These are phyloP conservation scores for Daldinia childiae DNA, from an alignment of 495 filamentous ascomycete genomes.

Conservation along the genomic window DNA sequence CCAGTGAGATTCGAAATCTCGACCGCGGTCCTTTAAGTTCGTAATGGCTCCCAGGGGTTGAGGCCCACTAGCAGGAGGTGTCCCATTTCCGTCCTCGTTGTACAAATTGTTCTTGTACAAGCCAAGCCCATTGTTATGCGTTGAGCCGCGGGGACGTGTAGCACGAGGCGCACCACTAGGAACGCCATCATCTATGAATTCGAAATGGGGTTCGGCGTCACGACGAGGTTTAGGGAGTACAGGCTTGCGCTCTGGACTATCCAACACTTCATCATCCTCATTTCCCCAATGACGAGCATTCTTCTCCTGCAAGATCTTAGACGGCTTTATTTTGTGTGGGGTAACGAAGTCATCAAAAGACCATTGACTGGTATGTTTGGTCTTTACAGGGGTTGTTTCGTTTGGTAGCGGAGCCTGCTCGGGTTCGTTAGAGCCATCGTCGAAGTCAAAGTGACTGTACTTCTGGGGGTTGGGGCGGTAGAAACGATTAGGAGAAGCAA, in stretches of 20 bases:
- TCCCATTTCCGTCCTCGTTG: conserved; percentile 59
- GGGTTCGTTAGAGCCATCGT: conserved; percentile 65
- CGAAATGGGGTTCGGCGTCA: conserved; percentile 82
- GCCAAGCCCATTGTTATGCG: conserved; percentile 69
- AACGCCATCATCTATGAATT: conserved; percentile 65
- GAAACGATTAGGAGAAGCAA: conserved; percentile 55
- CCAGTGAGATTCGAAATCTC: conserved; percentile 80
- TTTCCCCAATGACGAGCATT: conserved; percentile 75
- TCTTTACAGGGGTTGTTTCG: conserved; percentile 56
- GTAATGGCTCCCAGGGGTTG: conserved; percentile 66
- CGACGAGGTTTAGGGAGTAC: conserved; percentile 73
- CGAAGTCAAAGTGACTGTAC: conserved; percentile 89
- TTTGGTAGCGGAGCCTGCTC: conserved; percentile 48
- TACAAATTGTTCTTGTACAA: conserved; percentile 82
- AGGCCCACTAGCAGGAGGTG: conserved; percentile 40
- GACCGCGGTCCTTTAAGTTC: conserved; percentile 71
- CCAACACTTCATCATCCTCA: conserved; percentile 69
- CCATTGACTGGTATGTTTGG: conserved; percentile 77
- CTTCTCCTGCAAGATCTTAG: conserved; percentile 57
- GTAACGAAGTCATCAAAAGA: conserved; percentile 86
- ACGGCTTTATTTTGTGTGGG: conserved; percentile 70
- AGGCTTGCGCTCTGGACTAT: conserved; percentile 65
- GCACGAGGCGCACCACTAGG: conserved; percentile 43
- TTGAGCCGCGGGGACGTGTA: conserved; percentile 56
- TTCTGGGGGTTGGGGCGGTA: conserved; percentile 73